These are phyloP conservation scores for Apiospora sp. DNA, from an alignment of 2,329 filamentous ascomycete species.

Conservation along the genomic window DNA sequence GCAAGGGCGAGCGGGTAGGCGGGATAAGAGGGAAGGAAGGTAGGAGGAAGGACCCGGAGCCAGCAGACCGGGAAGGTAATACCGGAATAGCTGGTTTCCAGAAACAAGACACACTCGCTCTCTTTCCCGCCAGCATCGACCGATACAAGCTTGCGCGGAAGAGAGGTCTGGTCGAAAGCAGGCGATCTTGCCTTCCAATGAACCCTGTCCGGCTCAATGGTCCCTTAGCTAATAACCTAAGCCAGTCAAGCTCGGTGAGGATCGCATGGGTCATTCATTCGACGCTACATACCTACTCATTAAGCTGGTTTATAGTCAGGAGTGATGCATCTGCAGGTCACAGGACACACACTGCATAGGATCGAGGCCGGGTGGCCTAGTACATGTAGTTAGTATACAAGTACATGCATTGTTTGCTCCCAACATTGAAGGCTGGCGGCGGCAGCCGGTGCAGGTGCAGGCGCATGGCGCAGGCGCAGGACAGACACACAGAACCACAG, in stretches of 20 bases:
- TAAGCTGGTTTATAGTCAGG: not conserved
- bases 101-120: not conserved
- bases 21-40: not conserved
- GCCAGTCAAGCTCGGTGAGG: not conserved
- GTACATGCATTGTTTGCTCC: not conserved
- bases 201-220: constrained; percentile 19
- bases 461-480: not conserved
- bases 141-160: not conserved
- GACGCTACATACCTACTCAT: not conserved
- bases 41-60: not conserved
- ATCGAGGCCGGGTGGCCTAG: not conserved
- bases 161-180: not conserved
- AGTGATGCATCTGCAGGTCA: not conserved
- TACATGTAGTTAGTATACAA: not conserved
- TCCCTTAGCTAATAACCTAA: constrained; percentile 9
- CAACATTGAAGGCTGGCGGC: not conserved
- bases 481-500: not conserved
- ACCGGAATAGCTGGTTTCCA: not conserved
- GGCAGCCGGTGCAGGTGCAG: not conserved
- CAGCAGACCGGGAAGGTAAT: not conserved
- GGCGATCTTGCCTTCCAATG: not conserved
- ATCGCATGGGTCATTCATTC: not conserved
- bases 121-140: not conserved
- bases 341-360: not conserved
- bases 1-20: not conserved